Percentiles rank a stretch among this genome's conserved stretches.
These are phyloP conservation scores for Solanum appendiculatum DNA, from an alignment of 257 asterid genomes.

Conservation along the genomic window DNA sequence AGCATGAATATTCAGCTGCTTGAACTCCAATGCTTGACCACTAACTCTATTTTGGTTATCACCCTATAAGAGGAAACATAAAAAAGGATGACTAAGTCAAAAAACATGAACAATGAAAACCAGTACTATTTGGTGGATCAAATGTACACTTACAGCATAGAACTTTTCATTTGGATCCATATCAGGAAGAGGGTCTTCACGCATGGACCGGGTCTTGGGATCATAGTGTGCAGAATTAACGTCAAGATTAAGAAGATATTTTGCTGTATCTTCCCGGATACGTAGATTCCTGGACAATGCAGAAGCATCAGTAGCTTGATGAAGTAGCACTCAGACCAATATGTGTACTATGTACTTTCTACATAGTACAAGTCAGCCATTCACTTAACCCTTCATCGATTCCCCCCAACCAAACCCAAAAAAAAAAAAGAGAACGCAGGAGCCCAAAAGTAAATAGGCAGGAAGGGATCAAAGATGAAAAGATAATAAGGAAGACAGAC, in stretches of 20 bases:
- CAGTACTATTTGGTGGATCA: background rate
- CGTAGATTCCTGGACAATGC: constrained; percentile 61
- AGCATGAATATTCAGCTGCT: constrained; percentile 88
- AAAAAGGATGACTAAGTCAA: background rate
- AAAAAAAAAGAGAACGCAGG: background rate
- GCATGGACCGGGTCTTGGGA: constrained; percentile 97
- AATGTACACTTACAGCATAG: constrained; percentile 47
- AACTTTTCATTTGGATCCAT: constrained; percentile 95
- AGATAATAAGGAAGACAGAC: constrained; percentile 16
- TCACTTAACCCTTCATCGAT: background rate
- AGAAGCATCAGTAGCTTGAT: background rate
- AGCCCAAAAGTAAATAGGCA: background rate
- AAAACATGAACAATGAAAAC: background rate
- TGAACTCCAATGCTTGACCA: constrained; percentile 97
- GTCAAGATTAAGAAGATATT: constrained; percentile 92
- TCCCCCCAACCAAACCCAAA: background rate
- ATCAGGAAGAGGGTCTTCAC: constrained; percentile 98
- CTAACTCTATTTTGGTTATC: constrained; percentile 80
- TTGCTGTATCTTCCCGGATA: constrained; percentile 96
- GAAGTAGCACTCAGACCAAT: background rate
- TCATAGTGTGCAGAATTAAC: constrained; percentile 91
- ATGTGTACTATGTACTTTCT: background rate
- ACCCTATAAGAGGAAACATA: constrained; percentile 37
- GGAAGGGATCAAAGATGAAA: background rate
- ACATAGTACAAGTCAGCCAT: background rate